Percentiles rank a stretch among this genome's conserved stretches.
These are phyloP conservation scores for Aspergillus terreus DNA, from an alignment of 2,329 filamentous ascomycete species.

Conservation along the genomic window DNA sequence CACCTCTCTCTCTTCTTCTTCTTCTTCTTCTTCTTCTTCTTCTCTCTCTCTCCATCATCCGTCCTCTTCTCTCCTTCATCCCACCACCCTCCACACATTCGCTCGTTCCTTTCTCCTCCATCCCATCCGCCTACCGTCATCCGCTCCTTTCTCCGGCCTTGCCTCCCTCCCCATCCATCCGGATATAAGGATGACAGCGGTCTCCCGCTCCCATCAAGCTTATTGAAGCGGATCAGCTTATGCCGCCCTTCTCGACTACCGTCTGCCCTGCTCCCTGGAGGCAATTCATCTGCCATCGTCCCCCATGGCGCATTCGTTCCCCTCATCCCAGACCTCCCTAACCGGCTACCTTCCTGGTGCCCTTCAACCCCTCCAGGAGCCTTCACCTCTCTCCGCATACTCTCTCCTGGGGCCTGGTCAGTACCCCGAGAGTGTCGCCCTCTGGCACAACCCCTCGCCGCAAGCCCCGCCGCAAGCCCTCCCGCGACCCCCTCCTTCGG, in stretches of 20 bases:
- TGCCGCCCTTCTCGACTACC: slow-evolving; percentile 10
- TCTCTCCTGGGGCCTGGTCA: slow-evolving; percentile 32
- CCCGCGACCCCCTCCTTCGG: background rate
- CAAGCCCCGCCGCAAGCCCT: slow-evolving; percentile 13
- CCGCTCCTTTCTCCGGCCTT: background rate
- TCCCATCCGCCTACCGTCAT: background rate
- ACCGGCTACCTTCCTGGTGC: slow-evolving; percentile 22
- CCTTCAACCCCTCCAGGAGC: slow-evolving; percentile 20
- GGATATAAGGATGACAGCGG: slow-evolving; percentile 12
- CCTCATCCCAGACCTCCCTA: slow-evolving; percentile 27
- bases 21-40: slow-evolving; percentile 4
- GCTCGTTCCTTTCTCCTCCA: background rate
- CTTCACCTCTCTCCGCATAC: slow-evolving; percentile 27
- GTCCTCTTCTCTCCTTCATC: slow-evolving; percentile 1
- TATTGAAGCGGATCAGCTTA: slow-evolving; percentile 13
- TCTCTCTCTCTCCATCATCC: slow-evolving; percentile 2
- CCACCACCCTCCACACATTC: background rate
- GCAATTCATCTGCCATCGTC: slow-evolving; percentile 12
- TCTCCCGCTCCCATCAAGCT: slow-evolving; percentile 8
- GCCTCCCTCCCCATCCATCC: background rate
- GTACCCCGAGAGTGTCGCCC: slow-evolving; percentile 41
- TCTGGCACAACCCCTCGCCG: slow-evolving; percentile 39
- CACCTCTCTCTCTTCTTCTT: slow-evolving; percentile 14
- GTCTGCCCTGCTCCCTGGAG: slow-evolving; percentile 13
- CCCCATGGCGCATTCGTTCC: slow-evolving; percentile 30